Base-by-base conservation (phyloP, 805 yeast genomes). In the Lipomyces spencermartinsiae region DNA sequence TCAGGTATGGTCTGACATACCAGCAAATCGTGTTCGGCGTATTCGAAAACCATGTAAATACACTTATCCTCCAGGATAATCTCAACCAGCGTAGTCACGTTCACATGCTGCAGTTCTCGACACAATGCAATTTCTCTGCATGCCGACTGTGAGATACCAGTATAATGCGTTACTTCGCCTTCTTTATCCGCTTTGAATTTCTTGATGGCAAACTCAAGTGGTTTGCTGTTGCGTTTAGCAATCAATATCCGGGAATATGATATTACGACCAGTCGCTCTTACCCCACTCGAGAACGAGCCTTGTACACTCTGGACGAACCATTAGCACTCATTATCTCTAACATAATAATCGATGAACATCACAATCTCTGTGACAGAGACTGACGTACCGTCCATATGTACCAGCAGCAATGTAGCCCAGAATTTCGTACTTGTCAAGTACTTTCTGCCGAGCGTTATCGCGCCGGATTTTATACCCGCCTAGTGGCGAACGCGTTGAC, bases 381-480 rank as follows among this genome's bases (percentile, higher is more conserved):
- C 1, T 4, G 49, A 67, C 71, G 10, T 16, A 67, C 73, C 76
- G 64, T 66, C 99, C 99, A 78, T 95, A 95, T 0, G 99, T 95
- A 53, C 99, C 99, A 0, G 99, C 97, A 0, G 99, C 99, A 67
- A 95, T 95, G 78, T 95, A 95, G 0, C 99, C 99, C 19, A 93
- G 80, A 68, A 95, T 89, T 70, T 90, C 93, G 79, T 93, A 95
- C 73, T 89, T 90, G 62, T 89, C 89, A n/a, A 92, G 80, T 2
- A 95, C 97, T 1, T 91, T 87, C 37, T 86, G 83, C 62, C 97
- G 80, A 14, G 85, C 79, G 33, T 84, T 78, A 76, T 92, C 97
- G 74, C 86, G 85, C 54, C 94, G 82, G 29, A 81, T 78, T 72
- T 86, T 85, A 76, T 89, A 90, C 73, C 76, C 78, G 74, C 71